phyloP scores from a whole-genome alignment of 345 rosid genomes.

The Raphanus raphanistrum region DNA sequence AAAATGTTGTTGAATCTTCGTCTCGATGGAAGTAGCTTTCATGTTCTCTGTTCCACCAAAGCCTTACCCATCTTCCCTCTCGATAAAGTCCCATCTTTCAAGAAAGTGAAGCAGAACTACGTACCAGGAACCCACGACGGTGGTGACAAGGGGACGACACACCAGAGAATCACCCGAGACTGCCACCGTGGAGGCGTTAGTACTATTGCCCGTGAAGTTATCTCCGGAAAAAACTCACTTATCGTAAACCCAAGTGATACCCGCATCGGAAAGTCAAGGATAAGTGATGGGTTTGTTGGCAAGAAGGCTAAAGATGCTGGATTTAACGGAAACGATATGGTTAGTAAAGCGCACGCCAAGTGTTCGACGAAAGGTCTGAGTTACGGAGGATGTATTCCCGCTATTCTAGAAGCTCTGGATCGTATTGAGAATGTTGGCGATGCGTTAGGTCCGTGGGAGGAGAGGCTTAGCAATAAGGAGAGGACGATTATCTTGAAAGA shows the following conservation, averaged over 20 bases:
- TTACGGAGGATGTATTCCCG: constrained; percentile 73
- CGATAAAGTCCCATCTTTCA: constrained; percentile 42
- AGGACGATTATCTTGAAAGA: constrained; percentile 86
- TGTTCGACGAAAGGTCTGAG: constrained; percentile 77
- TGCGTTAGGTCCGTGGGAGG: constrained; percentile 82
- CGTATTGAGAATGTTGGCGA: constrained; percentile 56
- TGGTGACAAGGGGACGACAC: background rate
- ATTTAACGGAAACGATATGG: constrained; percentile 8
- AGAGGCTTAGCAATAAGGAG: constrained; percentile 67
- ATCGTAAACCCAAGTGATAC: constrained; percentile 41
- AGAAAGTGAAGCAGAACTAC: constrained; percentile 34
- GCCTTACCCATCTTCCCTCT: constrained; percentile 47
- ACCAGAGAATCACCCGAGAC: constrained; percentile 29
- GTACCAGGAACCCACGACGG: constrained; percentile 40
- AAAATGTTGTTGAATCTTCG: constrained; percentile 64
- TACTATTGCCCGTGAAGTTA: constrained; percentile 33
- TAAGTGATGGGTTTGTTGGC: constrained; percentile 23
- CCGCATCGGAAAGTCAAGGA: constrained; percentile 8
- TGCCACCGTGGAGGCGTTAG: constrained; percentile 36
- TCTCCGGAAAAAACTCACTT: constrained; percentile 32
- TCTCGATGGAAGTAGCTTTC: constrained; percentile 51
- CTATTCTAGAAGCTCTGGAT: constrained; percentile 70
- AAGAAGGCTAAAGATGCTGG: constrained; percentile 20
- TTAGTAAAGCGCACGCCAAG: constrained; percentile 49
- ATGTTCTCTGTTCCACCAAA: constrained; percentile 44